These are phyloP conservation scores for Calvatia gigantea DNA, from an alignment of 768 basidiomycete genomes.

Conservation along the genomic window DNA sequence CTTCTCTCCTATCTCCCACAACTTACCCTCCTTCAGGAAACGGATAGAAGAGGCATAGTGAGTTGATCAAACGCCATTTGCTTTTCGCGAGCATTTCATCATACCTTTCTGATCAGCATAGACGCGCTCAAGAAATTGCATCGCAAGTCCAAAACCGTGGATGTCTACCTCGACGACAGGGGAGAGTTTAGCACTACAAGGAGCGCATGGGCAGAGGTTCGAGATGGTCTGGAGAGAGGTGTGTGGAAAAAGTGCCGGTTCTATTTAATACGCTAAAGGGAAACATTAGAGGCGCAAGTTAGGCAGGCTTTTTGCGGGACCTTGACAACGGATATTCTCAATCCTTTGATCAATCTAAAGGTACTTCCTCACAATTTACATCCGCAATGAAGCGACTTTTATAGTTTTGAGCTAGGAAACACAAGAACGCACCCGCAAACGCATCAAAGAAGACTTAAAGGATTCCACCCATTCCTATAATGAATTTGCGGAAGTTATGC, in stretches of 20 bases:
- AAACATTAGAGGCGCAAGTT: constrained; percentile 67
- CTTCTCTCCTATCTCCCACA: constrained; percentile 2
- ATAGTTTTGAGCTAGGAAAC: constrained; percentile 54
- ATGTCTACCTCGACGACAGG: constrained; percentile 71
- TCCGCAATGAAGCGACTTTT: background rate
- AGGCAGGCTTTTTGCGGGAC: constrained; percentile 76
- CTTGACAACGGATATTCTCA: constrained; percentile 70
- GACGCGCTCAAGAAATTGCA: constrained; percentile 73
- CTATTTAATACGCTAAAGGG: constrained; percentile 5
- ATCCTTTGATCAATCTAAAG: constrained; percentile 63
- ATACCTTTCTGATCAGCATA: constrained; percentile 42
- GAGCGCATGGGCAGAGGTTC: constrained; percentile 77
- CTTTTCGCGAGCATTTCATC: background rate
- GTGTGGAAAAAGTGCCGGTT: constrained; percentile 15
- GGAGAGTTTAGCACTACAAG: constrained; percentile 61
- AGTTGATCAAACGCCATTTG: constrained; percentile 22
- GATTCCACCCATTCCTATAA: constrained; percentile 71
- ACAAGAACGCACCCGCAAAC: constrained; percentile 87
- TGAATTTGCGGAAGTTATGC: constrained; percentile 75
- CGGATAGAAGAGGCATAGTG: constrained; percentile 86
- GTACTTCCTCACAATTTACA: constrained; percentile 29
- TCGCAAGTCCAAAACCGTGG: constrained; percentile 65
- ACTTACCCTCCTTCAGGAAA: constrained; percentile 44
- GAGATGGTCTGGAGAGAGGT: constrained; percentile 86
- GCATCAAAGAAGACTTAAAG: constrained; percentile 89